A percentile compares a stretch with the other conserved stretches of the same genome.
phyloP scores from a whole-genome alignment of 805 yeast species.

The Lipomyces spencermartinsiae region DNA sequence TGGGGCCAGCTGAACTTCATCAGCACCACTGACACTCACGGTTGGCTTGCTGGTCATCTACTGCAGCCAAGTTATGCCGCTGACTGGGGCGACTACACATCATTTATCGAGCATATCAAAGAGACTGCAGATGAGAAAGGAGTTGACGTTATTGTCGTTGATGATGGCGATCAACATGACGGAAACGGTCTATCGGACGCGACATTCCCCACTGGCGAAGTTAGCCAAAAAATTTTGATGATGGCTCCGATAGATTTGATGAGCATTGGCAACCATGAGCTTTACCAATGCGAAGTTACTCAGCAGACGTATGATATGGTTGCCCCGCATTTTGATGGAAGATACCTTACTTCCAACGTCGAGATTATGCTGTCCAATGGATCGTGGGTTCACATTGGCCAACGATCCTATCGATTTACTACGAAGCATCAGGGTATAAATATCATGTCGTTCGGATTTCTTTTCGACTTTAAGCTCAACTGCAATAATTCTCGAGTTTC shows the following conservation, averaged over 20 bases:
- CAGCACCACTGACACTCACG: slow-evolving; percentile 97
- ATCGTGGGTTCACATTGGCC: slow-evolving; percentile 68
- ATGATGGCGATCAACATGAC: slow-evolving; percentile 93
- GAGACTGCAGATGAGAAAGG: slow-evolving; percentile 52
- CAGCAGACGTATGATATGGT: slow-evolving; percentile 67
- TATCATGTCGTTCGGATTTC: slow-evolving; percentile 74
- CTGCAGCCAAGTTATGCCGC: slow-evolving; percentile 78
- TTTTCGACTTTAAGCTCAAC: slow-evolving; percentile 73
- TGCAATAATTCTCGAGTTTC: slow-evolving; percentile 69
- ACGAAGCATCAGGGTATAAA: slow-evolving; percentile 61
- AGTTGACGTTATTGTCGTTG: slow-evolving; percentile 75
- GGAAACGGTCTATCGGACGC: slow-evolving; percentile 87
- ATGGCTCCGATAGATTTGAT: slow-evolving; percentile 72
- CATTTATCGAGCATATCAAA: slow-evolving; percentile 64
- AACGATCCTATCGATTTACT: slow-evolving; percentile 65
- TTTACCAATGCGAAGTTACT: slow-evolving; percentile 71
- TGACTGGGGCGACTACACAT: slow-evolving; percentile 90
- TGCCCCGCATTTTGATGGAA: slow-evolving; percentile 61
- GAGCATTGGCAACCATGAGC: slow-evolving; percentile 90
- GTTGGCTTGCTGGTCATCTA: slow-evolving; percentile 89
- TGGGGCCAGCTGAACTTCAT: slow-evolving; percentile 82
- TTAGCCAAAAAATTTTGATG: slow-evolving; percentile 67
- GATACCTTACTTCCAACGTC: slow-evolving; percentile 60
- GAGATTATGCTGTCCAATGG: slow-evolving; percentile 48
- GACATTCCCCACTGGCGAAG: slow-evolving; percentile 71